Evolutionary conservation across 2,329 filamentous ascomycete genomes (phyloP), one percentile per base, ranked within the genome.

Genomic region (Talaromyces sp.): DNA sequence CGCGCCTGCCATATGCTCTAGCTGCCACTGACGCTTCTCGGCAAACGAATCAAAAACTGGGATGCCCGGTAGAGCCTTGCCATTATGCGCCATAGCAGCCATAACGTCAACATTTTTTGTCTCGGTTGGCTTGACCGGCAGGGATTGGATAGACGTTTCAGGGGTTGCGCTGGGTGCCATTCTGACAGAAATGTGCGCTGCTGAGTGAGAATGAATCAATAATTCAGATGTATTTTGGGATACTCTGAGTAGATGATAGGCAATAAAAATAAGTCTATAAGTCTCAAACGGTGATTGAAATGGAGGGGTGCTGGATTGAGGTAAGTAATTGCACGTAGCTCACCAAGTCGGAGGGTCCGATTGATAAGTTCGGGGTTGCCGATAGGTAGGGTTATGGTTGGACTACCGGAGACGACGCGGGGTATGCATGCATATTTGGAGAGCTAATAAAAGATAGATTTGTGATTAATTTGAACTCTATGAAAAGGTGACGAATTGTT

Each of bases 1-100:
- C 3, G 87, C 87, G 3, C 85, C 84, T 3, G 88, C 87, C 83
- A 89, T 89, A 75, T 90, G 88, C 33, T 85, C 60, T 45, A 62
- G 49, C 37, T 62, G 60, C 81, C 89, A 89, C 70, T 82, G 81
- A 22, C 89, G 85, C 65, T 90, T 83, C 56, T 83, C 81, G 43
- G 81, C 80, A 66, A 82, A 81, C 27, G 82, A 79, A 3, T 80
- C 75, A 71, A 87, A 87, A 45, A 78, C 79, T 2, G 60, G 60
- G 9, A 62, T 62, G 6, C 60, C 60, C 3, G 60, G 60, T 1
- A 62, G 60, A 4, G 35, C 39, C 27, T 62, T 62, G 16, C 60
- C 60, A 19, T 39, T 37, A 37, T 62, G 60, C 8, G 60, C 60
- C 60, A 62, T 62, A 24, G 60, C 60, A 24, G 60, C 60, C 60